Evolutionary conservation across 2,329 filamentous ascomycete genomes (phyloP).

Genomic region (Dothideomycetes sp.): DNA sequence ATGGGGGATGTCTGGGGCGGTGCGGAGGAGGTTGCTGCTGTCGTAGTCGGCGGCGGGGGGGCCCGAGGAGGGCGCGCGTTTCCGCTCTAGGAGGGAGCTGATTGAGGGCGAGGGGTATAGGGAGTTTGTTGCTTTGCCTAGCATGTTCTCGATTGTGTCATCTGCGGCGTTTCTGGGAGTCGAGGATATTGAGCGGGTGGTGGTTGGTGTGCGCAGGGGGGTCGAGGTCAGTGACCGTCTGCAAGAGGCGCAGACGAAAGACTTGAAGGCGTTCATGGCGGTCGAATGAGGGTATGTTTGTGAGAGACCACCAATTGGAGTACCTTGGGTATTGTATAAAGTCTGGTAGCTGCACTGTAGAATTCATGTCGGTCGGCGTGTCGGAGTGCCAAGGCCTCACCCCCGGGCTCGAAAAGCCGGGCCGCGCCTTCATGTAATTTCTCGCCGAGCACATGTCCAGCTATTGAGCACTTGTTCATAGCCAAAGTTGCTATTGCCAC

Average conservation of each 20-base stretch:
- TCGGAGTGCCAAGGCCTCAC: no score
- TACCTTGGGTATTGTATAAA: no score
- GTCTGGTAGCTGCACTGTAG: no score
- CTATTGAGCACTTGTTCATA: no score
- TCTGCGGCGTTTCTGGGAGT: background rate
- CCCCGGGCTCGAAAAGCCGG: no score
- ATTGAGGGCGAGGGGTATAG: background rate
- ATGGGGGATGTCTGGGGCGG: conserved; percentile 40
- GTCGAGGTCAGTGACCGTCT: conserved; percentile 14
- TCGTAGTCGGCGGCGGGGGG: background rate
- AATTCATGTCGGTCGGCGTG: no score
- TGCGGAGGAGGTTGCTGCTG: background rate
- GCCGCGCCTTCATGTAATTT: no score
- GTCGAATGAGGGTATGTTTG: background rate
- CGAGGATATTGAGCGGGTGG: background rate
- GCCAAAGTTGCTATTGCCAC: background rate
- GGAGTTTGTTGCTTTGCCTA: no score
- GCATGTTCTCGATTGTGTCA: background rate
- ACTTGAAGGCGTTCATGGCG: conserved; percentile 15
- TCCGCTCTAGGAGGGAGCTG: background rate
- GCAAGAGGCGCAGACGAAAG: conserved; percentile 27
- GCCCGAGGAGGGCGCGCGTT: background rate
- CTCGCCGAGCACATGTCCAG: no score
- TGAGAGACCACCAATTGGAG: background rate
- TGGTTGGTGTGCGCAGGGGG: background rate